Evolutionary conservation across 169 alveolate species (phyloP), one percentile per base, ranked within the genome.

Genomic region (Fabrea salina): DNA sequence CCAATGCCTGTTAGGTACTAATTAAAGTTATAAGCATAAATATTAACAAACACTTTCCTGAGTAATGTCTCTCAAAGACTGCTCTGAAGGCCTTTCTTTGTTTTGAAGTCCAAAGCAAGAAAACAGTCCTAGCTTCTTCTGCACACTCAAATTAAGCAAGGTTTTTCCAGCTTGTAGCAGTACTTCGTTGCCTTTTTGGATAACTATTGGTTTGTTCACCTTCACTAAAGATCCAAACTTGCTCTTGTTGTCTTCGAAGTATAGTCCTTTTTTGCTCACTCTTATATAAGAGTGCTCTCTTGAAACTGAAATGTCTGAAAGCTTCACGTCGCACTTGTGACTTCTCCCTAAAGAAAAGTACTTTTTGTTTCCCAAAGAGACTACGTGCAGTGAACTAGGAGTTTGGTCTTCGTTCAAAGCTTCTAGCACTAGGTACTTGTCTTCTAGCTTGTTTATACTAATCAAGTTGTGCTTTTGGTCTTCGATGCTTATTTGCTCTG

Each of bases 281-380:
- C 93, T 86, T 44, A 98, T 93, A 33, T 92, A 93, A 40, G 99
- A 99, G 86, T 98, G 99, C 30, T 86, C 84, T 75, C 99, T 92
- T 11, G 99, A 96, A 16, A 98, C 99, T 41, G 99, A 96, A 25
- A 92, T 92, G 86, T 98, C 99, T 27, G 98, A 95, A 30, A 98
- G 95, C 68, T 99, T 94, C 53, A 98, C 96, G 64, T 98, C 99
- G 68, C 98, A 92, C 79, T 98, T 98, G 82, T 98, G 99, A 11
- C 99, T 99, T 68, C 99, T 93, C 44, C 99, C 99, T 72, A 94
- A 85, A 49, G 87, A 91, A 5, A 91, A 80, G 59, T 79, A 84
- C 58, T 92, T 88, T 66, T 82, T 82, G 30, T 89, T 95, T 8
- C 89, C 92, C 79, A 93, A 83, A 41, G 94, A 86, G 22, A 94